Evolutionary conservation across 2,329 filamentous ascomycete genomes (phyloP), one percentile per base, ranked within the genome.

Genomic region (Cladosporium sp.): DNA sequence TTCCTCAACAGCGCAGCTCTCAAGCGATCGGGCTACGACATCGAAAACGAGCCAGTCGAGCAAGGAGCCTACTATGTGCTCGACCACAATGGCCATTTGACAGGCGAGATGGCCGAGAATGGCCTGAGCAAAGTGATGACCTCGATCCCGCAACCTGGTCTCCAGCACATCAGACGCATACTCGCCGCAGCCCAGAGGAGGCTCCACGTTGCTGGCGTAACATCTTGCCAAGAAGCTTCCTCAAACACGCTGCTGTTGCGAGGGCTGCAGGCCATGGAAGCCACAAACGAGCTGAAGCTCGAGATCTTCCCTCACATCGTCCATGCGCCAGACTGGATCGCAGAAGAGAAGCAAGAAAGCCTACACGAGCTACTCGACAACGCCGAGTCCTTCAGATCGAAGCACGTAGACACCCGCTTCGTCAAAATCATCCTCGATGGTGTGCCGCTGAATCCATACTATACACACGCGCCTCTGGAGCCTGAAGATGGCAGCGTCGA

Each of bases 401-500:
- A 64, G 35, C 69, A 70, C 57, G 61, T 71, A 3, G 57, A 67
- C 25, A 70, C 70, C 0, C 61, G 63, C 7, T 73, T 73, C 57
- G 67, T 73, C 17, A 73, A 73, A 51, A 66, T 73, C 52, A 65
- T 70, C 54, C 64, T 73, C 25, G 71, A 73, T 48, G 70, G 71
- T 4, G 68, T 69, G 5, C 68, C 70, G 0, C 52, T 73, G 3
- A 65, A 67, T 9, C 70, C 69, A 3, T 56, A 69, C 1, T 68
- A 64, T 50, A 69, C 70, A 15, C 70, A 71, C 9, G 58, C 60
- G 12, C 61, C 60, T 5, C 55, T 74, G 3, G 35, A 35, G 12
- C 61, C 66, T 36, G 61, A 59, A 12, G 56, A 67, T 22, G 71
- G 68, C 3, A 51, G 61, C 10, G 60, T 64, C 1, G 67, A 73